Percentiles rank a stretch among this genome's conserved stretches.
Conservation (phyloP, 179 eudicot genomes). For the Silene noctiflora region DNA sequence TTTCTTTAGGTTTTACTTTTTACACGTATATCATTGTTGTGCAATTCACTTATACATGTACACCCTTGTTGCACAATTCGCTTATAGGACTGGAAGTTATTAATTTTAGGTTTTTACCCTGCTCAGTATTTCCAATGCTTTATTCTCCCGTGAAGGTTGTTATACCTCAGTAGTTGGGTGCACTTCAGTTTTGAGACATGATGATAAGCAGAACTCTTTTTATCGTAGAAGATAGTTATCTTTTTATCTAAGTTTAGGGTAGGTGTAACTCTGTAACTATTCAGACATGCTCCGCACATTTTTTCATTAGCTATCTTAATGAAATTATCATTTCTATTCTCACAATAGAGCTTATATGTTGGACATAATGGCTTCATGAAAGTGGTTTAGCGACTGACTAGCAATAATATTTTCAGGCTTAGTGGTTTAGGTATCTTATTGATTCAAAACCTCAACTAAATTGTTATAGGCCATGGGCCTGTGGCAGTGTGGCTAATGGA, state of each 20-base stretch:
- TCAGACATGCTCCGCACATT: not conserved
- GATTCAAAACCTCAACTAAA: not conserved
- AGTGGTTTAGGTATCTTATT: not conserved
- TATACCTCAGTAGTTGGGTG: not conserved
- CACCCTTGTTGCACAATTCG: not conserved
- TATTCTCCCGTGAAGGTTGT: not conserved
- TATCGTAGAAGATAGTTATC: not conserved
- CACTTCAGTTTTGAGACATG: slow-evolving; percentile 7
- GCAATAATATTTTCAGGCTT: not conserved
- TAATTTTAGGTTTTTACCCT: not conserved
- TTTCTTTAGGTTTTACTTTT: not conserved
- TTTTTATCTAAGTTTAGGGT: not conserved
- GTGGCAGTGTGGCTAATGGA: not conserved
- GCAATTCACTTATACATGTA: too few relatives aligned
- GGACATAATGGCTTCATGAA: not conserved
- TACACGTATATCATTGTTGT: too few relatives aligned
- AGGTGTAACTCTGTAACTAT: not conserved
- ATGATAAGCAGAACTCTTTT: not conserved
- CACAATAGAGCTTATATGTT: too few relatives aligned
- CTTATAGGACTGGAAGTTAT: not conserved
- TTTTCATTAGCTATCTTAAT: not conserved
- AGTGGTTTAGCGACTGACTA: not conserved
- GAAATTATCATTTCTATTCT: not conserved
- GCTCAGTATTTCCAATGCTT: not conserved
- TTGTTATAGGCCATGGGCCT: not conserved